Conservation (phyloP, 2,329 filamentous ascomycete species). For the Rutstroemia sp. region DNA sequence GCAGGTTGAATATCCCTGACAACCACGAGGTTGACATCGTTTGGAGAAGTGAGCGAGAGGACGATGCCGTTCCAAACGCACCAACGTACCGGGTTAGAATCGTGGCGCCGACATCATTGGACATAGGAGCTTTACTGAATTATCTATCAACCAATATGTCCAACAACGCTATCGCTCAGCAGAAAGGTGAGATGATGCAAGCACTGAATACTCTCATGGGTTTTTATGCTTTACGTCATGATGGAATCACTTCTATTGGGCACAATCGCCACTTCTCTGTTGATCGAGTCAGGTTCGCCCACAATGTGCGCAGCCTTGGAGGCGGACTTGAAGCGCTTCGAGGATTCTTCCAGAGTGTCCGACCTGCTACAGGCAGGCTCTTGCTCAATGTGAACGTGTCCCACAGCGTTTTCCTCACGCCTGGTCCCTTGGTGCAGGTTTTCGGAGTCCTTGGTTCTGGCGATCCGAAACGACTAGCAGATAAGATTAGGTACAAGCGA, state of each 20-base stretch:
- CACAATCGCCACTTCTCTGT: conserved; percentile 45
- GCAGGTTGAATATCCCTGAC: conserved; percentile 1
- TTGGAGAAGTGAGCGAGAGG: conserved; percentile 24
- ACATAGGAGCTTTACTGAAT: conserved; percentile 15
- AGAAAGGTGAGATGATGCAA: conserved; percentile 45
- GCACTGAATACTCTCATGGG: conserved; percentile 51
- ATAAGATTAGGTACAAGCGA: conserved; percentile 33
- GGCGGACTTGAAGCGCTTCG: conserved; percentile 48
- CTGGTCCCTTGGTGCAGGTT: conserved; percentile 33
- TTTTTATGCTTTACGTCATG: conserved; percentile 34
- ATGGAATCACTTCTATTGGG: conserved; percentile 38
- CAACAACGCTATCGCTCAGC: neutral
- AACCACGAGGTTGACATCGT: conserved; percentile 12
- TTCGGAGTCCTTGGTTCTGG: conserved; percentile 29
- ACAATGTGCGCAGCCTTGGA: conserved; percentile 33
- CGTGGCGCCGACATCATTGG: conserved; percentile 15
- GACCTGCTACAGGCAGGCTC: conserved; percentile 48
- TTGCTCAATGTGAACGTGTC: conserved; percentile 58
- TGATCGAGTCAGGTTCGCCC: conserved; percentile 16
- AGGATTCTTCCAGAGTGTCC: conserved; percentile 55
- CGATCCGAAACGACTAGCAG: conserved; percentile 15
- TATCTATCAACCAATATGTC: conserved; percentile 15
- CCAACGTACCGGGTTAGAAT: conserved; percentile 18
- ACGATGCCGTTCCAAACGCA: conserved; percentile 17
- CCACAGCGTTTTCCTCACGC: conserved; percentile 49